These are phyloP conservation scores for Smittium mucronatum DNA, from an alignment of 371 early-diverging fungal genomes.

Conservation along the genomic window DNA sequence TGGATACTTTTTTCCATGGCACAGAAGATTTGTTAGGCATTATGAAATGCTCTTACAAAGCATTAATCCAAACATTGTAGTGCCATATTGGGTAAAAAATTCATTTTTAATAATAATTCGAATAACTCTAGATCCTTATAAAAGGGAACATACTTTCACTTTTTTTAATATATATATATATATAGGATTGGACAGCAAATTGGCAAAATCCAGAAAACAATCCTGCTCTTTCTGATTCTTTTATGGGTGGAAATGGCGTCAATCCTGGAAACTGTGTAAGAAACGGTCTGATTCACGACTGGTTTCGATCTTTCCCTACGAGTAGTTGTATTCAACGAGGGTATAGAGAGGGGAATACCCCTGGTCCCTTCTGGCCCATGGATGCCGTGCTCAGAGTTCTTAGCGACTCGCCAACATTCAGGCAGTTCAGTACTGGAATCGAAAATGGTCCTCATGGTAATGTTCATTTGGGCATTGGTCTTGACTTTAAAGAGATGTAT, in stretches of 20 bases:
- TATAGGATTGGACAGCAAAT: slow-evolving; percentile 27
- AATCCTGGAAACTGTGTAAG: slow-evolving; percentile 23
- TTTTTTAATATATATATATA: background rate
- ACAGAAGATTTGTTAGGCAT: slow-evolving; percentile 31
- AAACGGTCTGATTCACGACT: slow-evolving; percentile 27
- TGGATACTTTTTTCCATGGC: slow-evolving; percentile 33
- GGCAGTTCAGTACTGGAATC: slow-evolving; percentile 31
- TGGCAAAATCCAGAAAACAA: slow-evolving; percentile 23
- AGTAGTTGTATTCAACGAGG: slow-evolving; percentile 30
- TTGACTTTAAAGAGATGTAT: slow-evolving; percentile 35
- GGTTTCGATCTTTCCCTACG: slow-evolving; percentile 28
- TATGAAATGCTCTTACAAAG: slow-evolving; percentile 31
- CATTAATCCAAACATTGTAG: slow-evolving; percentile 24
- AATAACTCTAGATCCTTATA: background rate
- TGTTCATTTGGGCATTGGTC: slow-evolving; percentile 37
- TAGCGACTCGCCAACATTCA: slow-evolving; percentile 19
- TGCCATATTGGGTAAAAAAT: slow-evolving; percentile 38
- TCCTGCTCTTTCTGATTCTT: slow-evolving; percentile 21
- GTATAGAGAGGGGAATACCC: slow-evolving; percentile 23
- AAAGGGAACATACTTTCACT: background rate
- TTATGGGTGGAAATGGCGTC: slow-evolving; percentile 30
- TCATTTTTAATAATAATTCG: background rate
- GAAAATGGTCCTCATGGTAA: slow-evolving; percentile 37
- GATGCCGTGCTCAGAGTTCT: slow-evolving; percentile 30
- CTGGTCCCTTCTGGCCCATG: slow-evolving; percentile 34